Conservation (phyloP, 2,329 filamentous ascomycete genomes). For the Epichloe festucae region DNA sequence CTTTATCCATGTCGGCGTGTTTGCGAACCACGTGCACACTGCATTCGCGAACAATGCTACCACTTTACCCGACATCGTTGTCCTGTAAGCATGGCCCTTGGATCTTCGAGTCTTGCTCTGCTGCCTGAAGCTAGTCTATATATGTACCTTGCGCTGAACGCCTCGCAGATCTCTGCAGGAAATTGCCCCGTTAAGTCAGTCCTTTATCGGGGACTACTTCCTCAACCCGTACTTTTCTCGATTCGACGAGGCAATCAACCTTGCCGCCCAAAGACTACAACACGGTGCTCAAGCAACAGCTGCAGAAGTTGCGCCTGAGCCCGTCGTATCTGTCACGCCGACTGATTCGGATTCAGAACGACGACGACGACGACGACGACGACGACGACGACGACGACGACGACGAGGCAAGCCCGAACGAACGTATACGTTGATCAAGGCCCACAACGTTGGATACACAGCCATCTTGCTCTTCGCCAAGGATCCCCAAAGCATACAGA, state of each 20-base stretch:
- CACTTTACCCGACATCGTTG: slow-evolving; percentile 39
- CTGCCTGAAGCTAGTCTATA: no score
- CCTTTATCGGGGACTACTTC: slow-evolving; percentile 75
- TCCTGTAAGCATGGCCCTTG: slow-evolving; percentile 30
- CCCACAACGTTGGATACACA: slow-evolving; percentile 77
- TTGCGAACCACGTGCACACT: slow-evolving; percentile 56
- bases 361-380: not conserved
- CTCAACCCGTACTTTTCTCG: slow-evolving; percentile 62
- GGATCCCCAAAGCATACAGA: slow-evolving; percentile 43
- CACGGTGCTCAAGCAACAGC: slow-evolving; percentile 6
- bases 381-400: not conserved
- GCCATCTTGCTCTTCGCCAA: slow-evolving; percentile 75
- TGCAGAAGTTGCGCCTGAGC: not conserved
- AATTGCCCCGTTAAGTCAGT: slow-evolving; percentile 68
- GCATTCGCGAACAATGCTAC: slow-evolving; percentile 38
- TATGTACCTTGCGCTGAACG: not conserved
- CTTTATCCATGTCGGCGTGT: slow-evolving; percentile 53
- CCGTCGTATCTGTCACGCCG: slow-evolving; percentile 7
- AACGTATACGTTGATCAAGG: slow-evolving; percentile 57
- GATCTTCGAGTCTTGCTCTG: not conserved
- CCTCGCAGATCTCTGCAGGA: slow-evolving; percentile 65
- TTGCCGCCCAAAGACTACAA: slow-evolving; percentile 40
- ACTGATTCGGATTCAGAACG: slow-evolving; percentile 1
- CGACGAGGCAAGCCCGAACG: slow-evolving; percentile 11
- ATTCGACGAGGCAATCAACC: slow-evolving; percentile 58